Conservation (phyloP, 2,329 filamentous ascomycete genomes). For the Paecilomyces niveus region DNA sequence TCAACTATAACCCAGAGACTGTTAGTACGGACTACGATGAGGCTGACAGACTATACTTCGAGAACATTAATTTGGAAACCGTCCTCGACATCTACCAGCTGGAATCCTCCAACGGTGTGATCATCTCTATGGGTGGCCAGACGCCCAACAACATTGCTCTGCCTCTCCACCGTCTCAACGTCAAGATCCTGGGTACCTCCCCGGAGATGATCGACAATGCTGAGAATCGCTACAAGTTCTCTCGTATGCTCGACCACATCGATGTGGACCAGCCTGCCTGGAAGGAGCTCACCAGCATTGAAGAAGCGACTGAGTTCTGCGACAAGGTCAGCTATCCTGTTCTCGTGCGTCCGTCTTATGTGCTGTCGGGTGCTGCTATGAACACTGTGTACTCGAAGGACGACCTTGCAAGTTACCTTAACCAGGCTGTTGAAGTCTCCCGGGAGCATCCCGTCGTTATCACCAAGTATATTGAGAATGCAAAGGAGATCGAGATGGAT, state of each 20-base stretch:
- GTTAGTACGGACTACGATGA: slow-evolving; percentile 90
- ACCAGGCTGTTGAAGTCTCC: slow-evolving; percentile 88
- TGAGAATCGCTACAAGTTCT: slow-evolving; percentile 98
- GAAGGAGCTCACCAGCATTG: slow-evolving; percentile 95
- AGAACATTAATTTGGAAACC: slow-evolving; percentile 86
- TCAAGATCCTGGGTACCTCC: slow-evolving; percentile 89
- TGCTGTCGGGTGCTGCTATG: slow-evolving; percentile 95
- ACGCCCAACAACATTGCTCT: slow-evolving; percentile 97
- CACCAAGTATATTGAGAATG: slow-evolving; percentile 98
- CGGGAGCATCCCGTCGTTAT: slow-evolving; percentile 95
- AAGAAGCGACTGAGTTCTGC: slow-evolving; percentile 83
- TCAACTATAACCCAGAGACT: slow-evolving; percentile 89
- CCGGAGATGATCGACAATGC: slow-evolving; percentile 98
- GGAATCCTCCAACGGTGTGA: slow-evolving; percentile 73
- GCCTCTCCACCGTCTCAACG: slow-evolving; percentile 77
- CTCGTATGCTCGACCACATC: slow-evolving; percentile 92
- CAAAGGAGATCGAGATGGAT: slow-evolving; percentile 99
- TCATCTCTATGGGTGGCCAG: slow-evolving; percentile 95
- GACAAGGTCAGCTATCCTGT: slow-evolving; percentile 86
- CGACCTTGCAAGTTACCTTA: slow-evolving; percentile 79
- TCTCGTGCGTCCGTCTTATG: slow-evolving; percentile 90
- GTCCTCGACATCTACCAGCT: slow-evolving; percentile 90
- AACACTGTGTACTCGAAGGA: slow-evolving; percentile 97
- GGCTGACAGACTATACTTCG: slow-evolving; percentile 90
- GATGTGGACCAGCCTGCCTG: slow-evolving; percentile 93